Conservation (phyloP, 768 basidiomycete genomes). For the Mycena kentingensis region DNA sequence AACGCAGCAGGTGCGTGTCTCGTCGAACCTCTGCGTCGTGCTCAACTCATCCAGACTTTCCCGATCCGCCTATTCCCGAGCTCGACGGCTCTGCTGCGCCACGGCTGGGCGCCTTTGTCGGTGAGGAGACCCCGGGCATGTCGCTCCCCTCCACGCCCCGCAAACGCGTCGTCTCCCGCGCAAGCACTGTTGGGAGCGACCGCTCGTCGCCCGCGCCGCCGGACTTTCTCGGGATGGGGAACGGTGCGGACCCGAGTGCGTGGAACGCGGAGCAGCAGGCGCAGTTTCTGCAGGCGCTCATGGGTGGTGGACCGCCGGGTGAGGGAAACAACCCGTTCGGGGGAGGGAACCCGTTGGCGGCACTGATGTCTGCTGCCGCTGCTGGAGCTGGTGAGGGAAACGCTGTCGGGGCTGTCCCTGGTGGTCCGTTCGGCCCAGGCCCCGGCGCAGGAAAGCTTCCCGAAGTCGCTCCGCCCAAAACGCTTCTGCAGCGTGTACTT, state of each 20-base stretch:
- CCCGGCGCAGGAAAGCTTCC: slow-evolving; percentile 36
- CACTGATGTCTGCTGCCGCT: slow-evolving; percentile 34
- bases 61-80: slow-evolving; percentile 38
- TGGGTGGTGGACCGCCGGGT: slow-evolving; percentile 35
- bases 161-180: slow-evolving; percentile 37
- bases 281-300: slow-evolving; percentile 67
- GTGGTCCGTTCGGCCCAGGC: too few species aligned
- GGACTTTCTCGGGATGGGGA: slow-evolving; percentile 32
- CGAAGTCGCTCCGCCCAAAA: slow-evolving; percentile 35
- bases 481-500: slow-evolving; percentile 58
- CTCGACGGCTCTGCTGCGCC: slow-evolving; percentile 8
- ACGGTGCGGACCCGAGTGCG: slow-evolving; percentile 22
- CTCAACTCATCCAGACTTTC: too few species aligned
- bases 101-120: slow-evolving; percentile 40
- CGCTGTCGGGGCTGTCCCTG: background rate
- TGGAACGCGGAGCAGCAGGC: slow-evolving; percentile 60
- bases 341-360: slow-evolving; percentile 52
- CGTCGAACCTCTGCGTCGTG: too few species aligned
- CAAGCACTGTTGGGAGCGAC: slow-evolving; percentile 24
- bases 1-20: slow-evolving; percentile 43
- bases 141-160: background rate
- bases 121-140: slow-evolving; percentile 39
- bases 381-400: background rate
- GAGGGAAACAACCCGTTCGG: slow-evolving; percentile 2
- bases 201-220: slow-evolving; percentile 4